These are phyloP conservation scores for Aphanocladium album DNA, from an alignment of 2,329 filamentous ascomycete species.

Conservation along the genomic window DNA sequence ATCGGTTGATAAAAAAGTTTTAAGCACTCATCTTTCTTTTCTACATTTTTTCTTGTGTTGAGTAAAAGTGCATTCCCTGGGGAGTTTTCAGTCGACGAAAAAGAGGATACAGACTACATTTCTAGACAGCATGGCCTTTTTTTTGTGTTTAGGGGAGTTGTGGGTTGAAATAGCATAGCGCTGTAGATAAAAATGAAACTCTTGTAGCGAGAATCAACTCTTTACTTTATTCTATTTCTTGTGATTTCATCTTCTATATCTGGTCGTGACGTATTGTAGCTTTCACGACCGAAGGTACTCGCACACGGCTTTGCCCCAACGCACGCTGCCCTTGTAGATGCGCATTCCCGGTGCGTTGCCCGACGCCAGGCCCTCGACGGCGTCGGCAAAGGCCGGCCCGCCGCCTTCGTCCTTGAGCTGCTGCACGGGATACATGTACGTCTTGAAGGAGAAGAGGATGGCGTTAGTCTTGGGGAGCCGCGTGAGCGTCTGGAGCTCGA, in stretches of 20 bases:
- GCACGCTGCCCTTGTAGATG: constrained; percentile 44
- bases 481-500: constrained; percentile 48
- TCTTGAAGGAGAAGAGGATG: constrained; percentile 53
- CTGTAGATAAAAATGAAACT: neutral
- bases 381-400: constrained; percentile 42
- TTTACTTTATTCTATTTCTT: too few relatives aligned
- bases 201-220: neutral
- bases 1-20: neutral
- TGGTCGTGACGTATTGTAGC: too few relatives aligned
- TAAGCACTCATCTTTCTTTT: neutral
- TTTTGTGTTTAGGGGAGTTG: neutral
- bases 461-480: constrained; percentile 42
- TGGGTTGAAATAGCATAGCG: neutral
- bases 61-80: neutral
- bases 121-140: neutral
- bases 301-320: constrained; percentile 44
- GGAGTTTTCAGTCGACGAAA: constrained; percentile 2
- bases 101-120: neutral
- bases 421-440: constrained; percentile 44
- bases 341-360: constrained; percentile 52
- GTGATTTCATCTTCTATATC: too few relatives aligned
- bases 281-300: constrained; percentile 37
- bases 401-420: constrained; percentile 46
- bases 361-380: constrained; percentile 45
- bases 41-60: neutral